Conservation (phyloP, 2,329 filamentous ascomycete genomes). For the Cercospora sp. region DNA sequence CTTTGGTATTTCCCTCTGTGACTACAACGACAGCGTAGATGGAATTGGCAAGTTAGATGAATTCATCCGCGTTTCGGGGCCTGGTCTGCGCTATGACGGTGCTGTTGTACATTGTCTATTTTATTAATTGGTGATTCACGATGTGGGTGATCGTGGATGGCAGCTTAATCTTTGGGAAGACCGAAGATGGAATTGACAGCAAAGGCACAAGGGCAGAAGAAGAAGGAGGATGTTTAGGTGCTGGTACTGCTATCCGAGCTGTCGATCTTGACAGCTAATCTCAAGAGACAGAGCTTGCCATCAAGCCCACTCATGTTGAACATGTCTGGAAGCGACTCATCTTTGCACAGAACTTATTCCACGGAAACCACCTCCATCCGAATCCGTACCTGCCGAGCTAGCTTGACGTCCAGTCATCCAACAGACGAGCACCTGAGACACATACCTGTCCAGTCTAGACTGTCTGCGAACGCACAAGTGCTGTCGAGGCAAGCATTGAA, state of each 20-base stretch:
- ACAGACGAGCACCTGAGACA: not conserved
- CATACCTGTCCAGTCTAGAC: not conserved
- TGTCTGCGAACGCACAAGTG: not conserved
- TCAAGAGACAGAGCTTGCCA: no score
- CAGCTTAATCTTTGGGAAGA: slow-evolving; percentile 18
- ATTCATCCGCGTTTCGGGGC: slow-evolving; percentile 21
- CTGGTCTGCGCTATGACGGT: slow-evolving; percentile 14
- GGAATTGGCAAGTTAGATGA: slow-evolving; percentile 16
- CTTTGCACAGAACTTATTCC: not conserved
- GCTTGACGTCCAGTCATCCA: not conserved
- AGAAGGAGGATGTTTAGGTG: not conserved
- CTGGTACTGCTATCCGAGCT: no score
- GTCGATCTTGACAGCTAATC: no score
- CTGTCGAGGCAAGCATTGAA: not conserved
- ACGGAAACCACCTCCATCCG: not conserved
- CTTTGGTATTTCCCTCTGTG: slow-evolving; percentile 20
- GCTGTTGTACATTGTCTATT: slow-evolving; percentile 11
- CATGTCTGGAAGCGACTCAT: not conserved
- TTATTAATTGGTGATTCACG: slow-evolving; percentile 18
- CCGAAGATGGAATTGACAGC: slow-evolving; percentile 15
- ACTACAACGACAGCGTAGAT: slow-evolving; percentile 20
- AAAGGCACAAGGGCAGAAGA: not conserved
- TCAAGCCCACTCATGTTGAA: no score
- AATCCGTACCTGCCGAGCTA: not conserved
- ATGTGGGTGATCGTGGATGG: slow-evolving; percentile 14